phyloP scores from a whole-genome alignment of 1,284 basidiomycete species.

The Boletus semigastroideus region DNA sequence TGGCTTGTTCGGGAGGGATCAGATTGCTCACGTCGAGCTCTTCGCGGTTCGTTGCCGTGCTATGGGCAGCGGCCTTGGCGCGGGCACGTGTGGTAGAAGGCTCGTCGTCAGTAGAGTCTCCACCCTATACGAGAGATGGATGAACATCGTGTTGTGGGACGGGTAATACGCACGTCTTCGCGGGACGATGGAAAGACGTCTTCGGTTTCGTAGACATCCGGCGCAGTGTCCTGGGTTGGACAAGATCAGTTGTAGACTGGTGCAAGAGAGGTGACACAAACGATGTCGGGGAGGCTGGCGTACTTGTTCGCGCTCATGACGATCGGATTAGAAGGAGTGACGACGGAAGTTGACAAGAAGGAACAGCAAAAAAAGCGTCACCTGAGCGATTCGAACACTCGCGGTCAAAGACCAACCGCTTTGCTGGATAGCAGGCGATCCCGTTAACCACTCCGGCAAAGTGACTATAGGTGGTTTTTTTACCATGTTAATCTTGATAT shows the following conservation, averaged over 20 bases:
- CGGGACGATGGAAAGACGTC: slow-evolving; percentile 63
- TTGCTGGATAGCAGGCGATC: slow-evolving; percentile 75
- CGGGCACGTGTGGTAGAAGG: slow-evolving; percentile 39
- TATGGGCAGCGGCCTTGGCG: slow-evolving; percentile 31
- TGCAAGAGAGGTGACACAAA: slow-evolving; percentile 38
- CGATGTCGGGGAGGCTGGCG: slow-evolving; percentile 87
- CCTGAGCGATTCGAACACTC: slow-evolving; percentile 88
- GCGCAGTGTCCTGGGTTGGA: slow-evolving; percentile 74
- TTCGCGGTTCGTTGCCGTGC: slow-evolving; percentile 40
- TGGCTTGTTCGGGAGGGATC: slow-evolving; percentile 59
- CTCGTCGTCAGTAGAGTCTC: slow-evolving; percentile 68
- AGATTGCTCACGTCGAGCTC: slow-evolving; percentile 52
- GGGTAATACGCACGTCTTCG: slow-evolving; percentile 40
- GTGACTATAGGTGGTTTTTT: slow-evolving; percentile 45
- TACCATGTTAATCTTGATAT: no score
- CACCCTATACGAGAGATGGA: slow-evolving; percentile 41
- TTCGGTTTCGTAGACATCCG: slow-evolving; percentile 90
- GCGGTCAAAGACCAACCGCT: slow-evolving; percentile 84
- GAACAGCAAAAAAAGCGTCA: slow-evolving; percentile 53
- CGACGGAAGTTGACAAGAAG: no score
- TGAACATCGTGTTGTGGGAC: slow-evolving; percentile 9
- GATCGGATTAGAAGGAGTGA: neutral
- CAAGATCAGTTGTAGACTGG: slow-evolving; percentile 12
- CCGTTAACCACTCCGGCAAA: slow-evolving; percentile 92
- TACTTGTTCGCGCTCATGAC: slow-evolving; percentile 79